Percentiles rank a stretch among this genome's conserved stretches.
Evolutionary conservation across 768 basidiomycete species (phyloP).

Genomic region (Tremella fuciformis): DNA sequence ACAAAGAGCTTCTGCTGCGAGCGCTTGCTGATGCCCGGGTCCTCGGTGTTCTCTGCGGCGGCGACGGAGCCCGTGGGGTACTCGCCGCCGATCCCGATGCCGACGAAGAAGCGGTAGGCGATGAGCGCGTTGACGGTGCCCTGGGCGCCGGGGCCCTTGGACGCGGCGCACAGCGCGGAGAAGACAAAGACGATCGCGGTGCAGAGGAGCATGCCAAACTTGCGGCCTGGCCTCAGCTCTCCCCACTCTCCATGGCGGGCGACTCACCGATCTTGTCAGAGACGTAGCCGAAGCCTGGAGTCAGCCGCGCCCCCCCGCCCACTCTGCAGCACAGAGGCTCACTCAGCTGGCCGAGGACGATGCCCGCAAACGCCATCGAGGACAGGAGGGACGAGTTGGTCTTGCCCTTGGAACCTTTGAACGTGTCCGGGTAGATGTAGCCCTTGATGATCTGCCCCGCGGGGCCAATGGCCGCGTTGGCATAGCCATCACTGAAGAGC

Average conservation of each 20-base stretch:
- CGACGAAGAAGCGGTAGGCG: slow-evolving; percentile 69
- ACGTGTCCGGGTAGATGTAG: slow-evolving; percentile 60
- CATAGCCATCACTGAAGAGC: slow-evolving; percentile 41
- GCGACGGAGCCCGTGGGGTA: slow-evolving; percentile 70
- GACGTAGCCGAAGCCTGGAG: slow-evolving; percentile 58
- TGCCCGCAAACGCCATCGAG: slow-evolving; percentile 77
- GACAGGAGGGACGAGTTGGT: slow-evolving; percentile 66
- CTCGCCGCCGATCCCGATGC: slow-evolving; percentile 62
- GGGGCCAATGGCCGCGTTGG: slow-evolving; percentile 40
- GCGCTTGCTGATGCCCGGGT: slow-evolving; percentile 65
- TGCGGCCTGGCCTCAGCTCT: slow-evolving; percentile 55
- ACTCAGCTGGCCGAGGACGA: slow-evolving; percentile 79
- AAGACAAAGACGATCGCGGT: slow-evolving; percentile 81
- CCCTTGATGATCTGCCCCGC: slow-evolving; percentile 58
- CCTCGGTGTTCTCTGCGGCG: slow-evolving; percentile 79
- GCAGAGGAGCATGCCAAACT: slow-evolving; percentile 66
- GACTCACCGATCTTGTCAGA: slow-evolving; percentile 68
- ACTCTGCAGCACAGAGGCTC: slow-evolving; percentile 48
- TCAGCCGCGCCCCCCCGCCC: neutral
- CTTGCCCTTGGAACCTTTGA: slow-evolving; percentile 52
- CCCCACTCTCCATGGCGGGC: too few relatives aligned
- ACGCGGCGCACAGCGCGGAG: slow-evolving; percentile 76
- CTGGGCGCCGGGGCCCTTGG: slow-evolving; percentile 67
- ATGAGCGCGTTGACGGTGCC: slow-evolving; percentile 73
- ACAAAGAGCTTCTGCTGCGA: slow-evolving; percentile 83